Conservation (phyloP, 2,329 filamentous ascomycete species). For the Penicillium sp. region DNA sequence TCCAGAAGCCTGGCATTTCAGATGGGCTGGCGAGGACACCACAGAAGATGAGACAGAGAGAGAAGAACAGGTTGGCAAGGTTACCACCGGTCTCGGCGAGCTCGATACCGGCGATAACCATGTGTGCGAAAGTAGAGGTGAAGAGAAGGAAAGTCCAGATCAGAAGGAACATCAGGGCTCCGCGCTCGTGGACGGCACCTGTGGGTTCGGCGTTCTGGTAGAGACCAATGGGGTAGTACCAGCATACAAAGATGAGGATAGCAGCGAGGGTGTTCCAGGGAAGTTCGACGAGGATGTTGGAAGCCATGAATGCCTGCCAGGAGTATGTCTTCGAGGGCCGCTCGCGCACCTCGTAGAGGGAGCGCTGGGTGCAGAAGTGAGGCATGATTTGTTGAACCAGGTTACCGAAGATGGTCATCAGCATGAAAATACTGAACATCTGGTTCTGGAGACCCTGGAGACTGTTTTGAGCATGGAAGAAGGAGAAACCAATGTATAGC, state of each 20-base stretch:
- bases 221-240: slow-evolving; percentile 65
- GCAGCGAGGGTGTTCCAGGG: slow-evolving; percentile 65
- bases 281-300: slow-evolving; percentile 70
- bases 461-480: slow-evolving; percentile 71
- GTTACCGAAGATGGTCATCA: slow-evolving; percentile 74
- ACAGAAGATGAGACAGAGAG: slow-evolving; percentile 62
- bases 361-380: slow-evolving; percentile 58
- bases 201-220: slow-evolving; percentile 44
- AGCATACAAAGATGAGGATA: slow-evolving; percentile 62
- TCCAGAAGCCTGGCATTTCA: slow-evolving; percentile 70
- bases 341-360: slow-evolving; percentile 61
- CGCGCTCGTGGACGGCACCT: slow-evolving; percentile 50
- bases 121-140: slow-evolving; percentile 69
- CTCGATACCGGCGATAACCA: slow-evolving; percentile 69
- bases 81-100: slow-evolving; percentile 67
- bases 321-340: slow-evolving; percentile 69
- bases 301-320: slow-evolving; percentile 70
- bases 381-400: slow-evolving; percentile 57
- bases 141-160: slow-evolving; percentile 68
- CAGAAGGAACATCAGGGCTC: slow-evolving; percentile 66
- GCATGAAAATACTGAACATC: slow-evolving; percentile 87
- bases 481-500: slow-evolving; percentile 82
- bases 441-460: slow-evolving; percentile 84
- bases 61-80: slow-evolving; percentile 60
- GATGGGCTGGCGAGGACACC: slow-evolving; percentile 52